A percentile compares a stretch with the other conserved stretches of the same genome.
Evolutionary conservation across 805 yeast species (phyloP).

Genomic region (Sporopachydermia lactativora): DNA sequence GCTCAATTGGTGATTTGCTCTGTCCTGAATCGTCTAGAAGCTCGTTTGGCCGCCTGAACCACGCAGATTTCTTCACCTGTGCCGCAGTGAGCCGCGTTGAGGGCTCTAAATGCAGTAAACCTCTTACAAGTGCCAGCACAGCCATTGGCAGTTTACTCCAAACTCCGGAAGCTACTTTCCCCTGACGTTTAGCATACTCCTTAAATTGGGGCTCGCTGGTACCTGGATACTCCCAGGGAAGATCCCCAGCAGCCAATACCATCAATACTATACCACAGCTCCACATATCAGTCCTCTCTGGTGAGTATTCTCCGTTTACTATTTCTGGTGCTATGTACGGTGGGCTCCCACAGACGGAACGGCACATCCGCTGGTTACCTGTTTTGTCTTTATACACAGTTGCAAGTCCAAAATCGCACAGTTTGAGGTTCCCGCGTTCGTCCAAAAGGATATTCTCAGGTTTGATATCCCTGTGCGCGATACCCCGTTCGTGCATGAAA

Average conservation of each 20-base stretch:
- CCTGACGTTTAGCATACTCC: constrained; percentile 28
- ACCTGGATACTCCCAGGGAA: constrained; percentile 61
- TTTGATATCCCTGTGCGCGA: constrained; percentile 55
- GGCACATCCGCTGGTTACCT: constrained; percentile 32
- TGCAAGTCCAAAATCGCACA: constrained; percentile 73
- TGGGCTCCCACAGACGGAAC: constrained; percentile 54
- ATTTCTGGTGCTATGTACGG: constrained; percentile 77
- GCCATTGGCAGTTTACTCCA: constrained; percentile 41
- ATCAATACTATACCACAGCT: constrained; percentile 52
- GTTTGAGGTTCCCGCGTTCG: constrained; percentile 45
- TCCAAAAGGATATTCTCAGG: constrained; percentile 60
- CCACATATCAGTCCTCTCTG: constrained; percentile 52
- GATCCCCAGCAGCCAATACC: constrained; percentile 48
- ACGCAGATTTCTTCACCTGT: constrained; percentile 34
- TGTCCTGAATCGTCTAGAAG: constrained; percentile 32
- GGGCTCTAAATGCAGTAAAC: constrained; percentile 37
- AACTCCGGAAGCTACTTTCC: constrained; percentile 31
- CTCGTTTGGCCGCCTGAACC: constrained; percentile 34
- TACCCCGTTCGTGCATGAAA: constrained; percentile 47
- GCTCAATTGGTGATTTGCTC: constrained; percentile 36
- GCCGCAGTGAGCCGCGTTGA: constrained; percentile 26
- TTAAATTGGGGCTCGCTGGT: constrained; percentile 33
- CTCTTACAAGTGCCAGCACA: constrained; percentile 36
- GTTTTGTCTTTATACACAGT: constrained; percentile 36
- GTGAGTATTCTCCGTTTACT: constrained; percentile 32